These are phyloP conservation scores for Botryococcus braunii DNA, from an alignment of 163 green algal genomes.

Conservation along the genomic window DNA sequence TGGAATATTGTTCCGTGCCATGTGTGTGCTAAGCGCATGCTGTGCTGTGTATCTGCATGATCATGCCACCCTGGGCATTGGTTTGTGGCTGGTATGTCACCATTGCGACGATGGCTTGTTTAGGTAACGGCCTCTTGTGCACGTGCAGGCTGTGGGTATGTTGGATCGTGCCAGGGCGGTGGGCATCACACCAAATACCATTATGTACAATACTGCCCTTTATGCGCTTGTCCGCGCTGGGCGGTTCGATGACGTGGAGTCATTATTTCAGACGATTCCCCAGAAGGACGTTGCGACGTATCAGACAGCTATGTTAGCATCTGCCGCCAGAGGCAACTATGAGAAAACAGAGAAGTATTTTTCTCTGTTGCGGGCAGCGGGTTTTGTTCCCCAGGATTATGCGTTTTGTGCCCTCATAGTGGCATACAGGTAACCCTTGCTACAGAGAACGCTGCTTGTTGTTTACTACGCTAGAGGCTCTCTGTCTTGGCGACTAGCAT, in stretches of 20 bases:
- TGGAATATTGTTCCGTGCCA: too few relatives aligned
- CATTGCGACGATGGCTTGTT: too few relatives aligned
- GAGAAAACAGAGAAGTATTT: constrained; percentile 28
- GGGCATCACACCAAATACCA: constrained; percentile 57
- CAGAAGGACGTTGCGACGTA: constrained; percentile 53
- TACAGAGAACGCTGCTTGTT: too few relatives aligned
- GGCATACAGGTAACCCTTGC: constrained; percentile 50
- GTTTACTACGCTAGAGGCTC: too few relatives aligned
- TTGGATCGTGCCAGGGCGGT: constrained; percentile 47
- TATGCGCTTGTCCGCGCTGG: constrained; percentile 63
- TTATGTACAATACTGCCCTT: constrained; percentile 79
- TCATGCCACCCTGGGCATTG: too few relatives aligned
- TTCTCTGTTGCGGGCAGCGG: constrained; percentile 23
- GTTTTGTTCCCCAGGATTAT: constrained; percentile 54
- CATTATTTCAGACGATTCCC: constrained; percentile 41
- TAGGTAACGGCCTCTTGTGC: too few relatives aligned
- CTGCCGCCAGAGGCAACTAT: constrained; percentile 50
- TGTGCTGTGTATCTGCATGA: too few relatives aligned
- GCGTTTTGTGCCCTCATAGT: constrained; percentile 72
- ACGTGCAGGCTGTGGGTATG: constrained; percentile 47
- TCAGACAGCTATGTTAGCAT: constrained; percentile 69
- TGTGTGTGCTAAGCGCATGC: too few relatives aligned
- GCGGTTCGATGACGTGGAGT: constrained; percentile 41
- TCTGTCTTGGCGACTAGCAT: too few relatives aligned
- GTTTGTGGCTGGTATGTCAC: too few relatives aligned